Evolutionary conservation across 2,329 filamentous ascomycete species (phyloP).

Genomic region (Penicillium sp.): DNA sequence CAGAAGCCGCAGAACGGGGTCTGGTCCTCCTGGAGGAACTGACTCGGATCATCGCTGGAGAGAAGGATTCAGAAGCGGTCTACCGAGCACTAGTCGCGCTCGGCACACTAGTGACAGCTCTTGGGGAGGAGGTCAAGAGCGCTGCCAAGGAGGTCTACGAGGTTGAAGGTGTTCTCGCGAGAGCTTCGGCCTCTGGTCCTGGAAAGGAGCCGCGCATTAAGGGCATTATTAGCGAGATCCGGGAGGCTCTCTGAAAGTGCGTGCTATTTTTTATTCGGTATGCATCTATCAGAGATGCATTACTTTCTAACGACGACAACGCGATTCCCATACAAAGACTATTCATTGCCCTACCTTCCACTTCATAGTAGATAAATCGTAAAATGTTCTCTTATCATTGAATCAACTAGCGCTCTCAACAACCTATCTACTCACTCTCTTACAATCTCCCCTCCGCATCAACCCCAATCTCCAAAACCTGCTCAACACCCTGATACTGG

Average conservation of each 20-base stretch:
- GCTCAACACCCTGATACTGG: conserved; percentile 80
- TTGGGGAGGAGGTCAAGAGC: conserved; percentile 60
- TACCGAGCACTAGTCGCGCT: conserved; percentile 80
- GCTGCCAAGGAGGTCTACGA: conserved; percentile 60
- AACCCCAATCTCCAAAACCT: conserved; percentile 72
- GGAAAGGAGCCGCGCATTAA: conserved; percentile 62
- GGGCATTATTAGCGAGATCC: conserved; percentile 61
- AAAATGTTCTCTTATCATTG: background rate
- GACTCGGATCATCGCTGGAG: conserved; percentile 61
- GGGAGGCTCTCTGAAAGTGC: conserved; percentile 33
- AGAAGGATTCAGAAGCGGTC: conserved; percentile 76
- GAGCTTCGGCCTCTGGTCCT: conserved; percentile 48
- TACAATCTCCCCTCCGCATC: conserved; percentile 40
- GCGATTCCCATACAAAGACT: conserved; percentile 8
- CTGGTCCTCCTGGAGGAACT: conserved; percentile 62
- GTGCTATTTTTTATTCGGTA: conserved; percentile 26
- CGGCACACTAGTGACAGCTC: conserved; percentile 67
- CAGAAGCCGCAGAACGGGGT: conserved; percentile 49
- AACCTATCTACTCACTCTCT: background rate
- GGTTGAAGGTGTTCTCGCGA: conserved; percentile 49
- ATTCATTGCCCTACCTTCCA: background rate
- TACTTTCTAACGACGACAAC: conserved; percentile 19
- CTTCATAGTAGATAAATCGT: background rate
- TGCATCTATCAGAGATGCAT: conserved; percentile 13
- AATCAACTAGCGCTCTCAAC: background rate